Evolutionary conservation across 352 stramenopile species (phyloP).

Genomic region (Stramenopiles sp.): DNA sequence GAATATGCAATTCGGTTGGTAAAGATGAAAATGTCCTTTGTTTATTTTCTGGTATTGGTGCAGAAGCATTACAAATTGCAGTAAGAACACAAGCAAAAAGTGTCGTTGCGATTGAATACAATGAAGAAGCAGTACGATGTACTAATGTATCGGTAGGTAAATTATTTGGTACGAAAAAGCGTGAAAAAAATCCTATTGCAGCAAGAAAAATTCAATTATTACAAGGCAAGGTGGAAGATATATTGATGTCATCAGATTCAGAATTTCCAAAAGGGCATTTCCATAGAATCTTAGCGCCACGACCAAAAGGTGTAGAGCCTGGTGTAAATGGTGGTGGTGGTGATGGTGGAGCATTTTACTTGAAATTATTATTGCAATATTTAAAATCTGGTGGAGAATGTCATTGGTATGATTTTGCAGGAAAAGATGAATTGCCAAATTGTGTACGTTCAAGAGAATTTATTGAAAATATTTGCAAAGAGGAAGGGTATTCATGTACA

Average conservation of each 20-base stretch:
- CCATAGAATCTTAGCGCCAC: slow-evolving; percentile 34
- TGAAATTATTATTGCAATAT: slow-evolving; percentile 28
- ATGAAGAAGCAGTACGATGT: slow-evolving; percentile 29
- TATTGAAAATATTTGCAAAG: slow-evolving; percentile 23
- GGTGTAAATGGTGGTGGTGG: slow-evolving; percentile 31
- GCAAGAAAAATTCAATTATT: slow-evolving; percentile 29
- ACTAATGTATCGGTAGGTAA: slow-evolving; percentile 23
- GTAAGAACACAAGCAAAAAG: slow-evolving; percentile 27
- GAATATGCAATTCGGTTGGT: slow-evolving; percentile 33
- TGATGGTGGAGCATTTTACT: slow-evolving; percentile 26
- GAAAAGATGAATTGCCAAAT: slow-evolving; percentile 32
- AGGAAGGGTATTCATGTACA: slow-evolving; percentile 22
- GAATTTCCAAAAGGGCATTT: too few species aligned
- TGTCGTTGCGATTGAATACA: slow-evolving; percentile 32
- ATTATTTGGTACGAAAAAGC: too few species aligned
- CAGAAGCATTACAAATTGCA: slow-evolving; percentile 37
- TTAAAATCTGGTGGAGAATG: slow-evolving; percentile 28
- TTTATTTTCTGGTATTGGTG: slow-evolving; percentile 34
- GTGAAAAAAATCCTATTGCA: slow-evolving; percentile 29
- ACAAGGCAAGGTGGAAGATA: slow-evolving; percentile 30
- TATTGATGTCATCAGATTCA: slow-evolving; percentile 22
- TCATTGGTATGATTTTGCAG: slow-evolving; percentile 46
- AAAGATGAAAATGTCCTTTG: slow-evolving; percentile 34
- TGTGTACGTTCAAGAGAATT: slow-evolving; percentile 27
- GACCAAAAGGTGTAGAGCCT: slow-evolving; percentile 33